Evolutionary conservation across 768 basidiomycete species (phyloP), one percentile per base, ranked within the genome.

Genomic region (Phanerodontia chrysosporium): DNA sequence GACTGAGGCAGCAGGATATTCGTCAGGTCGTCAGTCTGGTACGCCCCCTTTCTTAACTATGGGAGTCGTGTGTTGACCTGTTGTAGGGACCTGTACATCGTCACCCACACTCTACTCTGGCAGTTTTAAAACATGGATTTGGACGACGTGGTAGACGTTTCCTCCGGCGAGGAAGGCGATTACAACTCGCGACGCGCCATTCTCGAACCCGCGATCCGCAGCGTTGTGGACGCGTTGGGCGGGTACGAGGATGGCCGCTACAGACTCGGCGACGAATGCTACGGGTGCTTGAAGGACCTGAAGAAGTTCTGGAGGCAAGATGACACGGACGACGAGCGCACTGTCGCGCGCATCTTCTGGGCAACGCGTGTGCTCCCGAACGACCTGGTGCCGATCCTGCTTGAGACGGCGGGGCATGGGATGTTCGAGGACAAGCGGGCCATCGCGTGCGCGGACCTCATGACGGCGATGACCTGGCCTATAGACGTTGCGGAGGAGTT

Each of bases 401-500:
- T 91, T 51, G 81, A 81, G 59, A 94, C 92, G 0, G 89, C 90
- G 0, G 90, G 90, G 12, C 83, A 84, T 53, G 90, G 90, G 0
- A 72, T 78, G 22, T 85, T 89, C 30, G 90, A 92, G 63, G 90
- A 94, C 72, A 90, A 87, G 65, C 79, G 90, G 49, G 92, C 92
- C 0, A 81, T 96, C 27, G 83, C 87, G 0, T 89, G 87, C 62
- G 87, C 86, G 8, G 97, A 98, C 69, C 77, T 99, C 24, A 87
- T 98, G 70, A 91, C 93, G 0, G 95, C 95, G 0, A 92, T 99
- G 91, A 98, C 96, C 1, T 99, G 97, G 97, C 97, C 97, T 0
- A 96, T 99, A 55, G 92, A 98, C 72, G 78, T 98, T 62, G 90
- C 93, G 0, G 90, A 92, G 66, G 97, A 98, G 73, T 78, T 99